Evolutionary conservation across 73 alveolate species (phyloP), one percentile per base, ranked within the genome.

Genomic region (Symbiodinium pilosum): DNA sequence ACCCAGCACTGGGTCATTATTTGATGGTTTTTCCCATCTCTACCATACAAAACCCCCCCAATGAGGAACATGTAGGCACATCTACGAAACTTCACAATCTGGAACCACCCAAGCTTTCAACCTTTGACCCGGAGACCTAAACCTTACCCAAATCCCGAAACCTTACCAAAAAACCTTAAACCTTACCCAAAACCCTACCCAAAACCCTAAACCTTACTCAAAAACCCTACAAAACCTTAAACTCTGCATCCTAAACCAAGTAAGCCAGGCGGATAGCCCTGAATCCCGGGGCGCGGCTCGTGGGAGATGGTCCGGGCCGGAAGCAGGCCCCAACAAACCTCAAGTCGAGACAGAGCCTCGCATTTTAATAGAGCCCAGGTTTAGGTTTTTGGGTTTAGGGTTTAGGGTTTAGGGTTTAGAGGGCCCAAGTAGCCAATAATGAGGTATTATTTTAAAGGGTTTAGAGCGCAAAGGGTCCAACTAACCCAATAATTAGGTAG

Each of bases 221-320:
- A 28, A 43, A 32, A 20, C 75, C 75, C 38, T 20, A 32, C 38
- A 0, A 30, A 64, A 28, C 81, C 81, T 30, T 54, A 7, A 54
- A 11, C 24, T 16, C 64, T 16, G 16, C 7, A 47, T 32, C 73
- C 73, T 16, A 20, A 47, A 47, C 59, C 59, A 47, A 47, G 14
- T n/a, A 47, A 6, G 59, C 21, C 26, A 89, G 98, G 92, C 73
- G 77, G 98, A 93, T 93, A 77, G 98, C 98, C 24, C 47, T 93
- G 98, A 93, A n/a, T 26, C 98, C 98, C 40, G 98, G 98, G 14
- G 93, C 93, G 24, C 54, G 98, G 69, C 83, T 93, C 83, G 44
- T 93, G 40, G 91, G 85, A 32, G 93, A 93, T 4, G 98, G 98
- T 20, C 98, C 98, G 1, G 98, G 98, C 24, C 54, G 98, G n/a